phyloP scores from a whole-genome alignment of 352 stramenopile species.

The Pythium guiyangense region DNA sequence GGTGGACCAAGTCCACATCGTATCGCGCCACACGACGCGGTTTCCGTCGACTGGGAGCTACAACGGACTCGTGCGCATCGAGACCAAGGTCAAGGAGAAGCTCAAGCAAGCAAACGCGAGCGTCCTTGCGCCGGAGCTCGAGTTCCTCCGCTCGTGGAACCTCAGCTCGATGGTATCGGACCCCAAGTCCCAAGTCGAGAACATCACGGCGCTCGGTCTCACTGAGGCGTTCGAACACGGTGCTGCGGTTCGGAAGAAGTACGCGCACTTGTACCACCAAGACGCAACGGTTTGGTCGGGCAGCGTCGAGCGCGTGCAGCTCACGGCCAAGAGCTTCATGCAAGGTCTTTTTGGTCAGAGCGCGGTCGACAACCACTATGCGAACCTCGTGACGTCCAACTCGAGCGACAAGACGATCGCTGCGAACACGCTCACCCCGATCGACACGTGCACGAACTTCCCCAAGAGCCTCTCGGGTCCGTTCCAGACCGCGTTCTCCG shows the following conservation, averaged over 20 bases:
- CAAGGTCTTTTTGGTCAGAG: constrained; percentile 34
- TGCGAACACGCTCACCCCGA: constrained; percentile 47
- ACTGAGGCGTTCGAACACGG: constrained; percentile 39
- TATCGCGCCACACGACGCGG: constrained; percentile 47
- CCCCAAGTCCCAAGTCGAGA: constrained; percentile 36
- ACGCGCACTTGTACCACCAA: constrained; percentile 32
- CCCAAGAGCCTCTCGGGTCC: constrained; percentile 25
- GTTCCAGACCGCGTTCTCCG: constrained; percentile 7
- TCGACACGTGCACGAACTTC: constrained; percentile 47
- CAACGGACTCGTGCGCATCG: constrained; percentile 29
- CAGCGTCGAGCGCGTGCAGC: constrained; percentile 46
- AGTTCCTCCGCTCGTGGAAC: constrained; percentile 44
- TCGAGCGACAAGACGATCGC: constrained; percentile 32
- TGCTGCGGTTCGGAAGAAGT: constrained; percentile 29
- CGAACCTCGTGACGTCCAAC: constrained; percentile 30
- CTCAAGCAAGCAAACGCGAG: constrained; percentile 23
- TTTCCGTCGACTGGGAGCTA: constrained; percentile 51
- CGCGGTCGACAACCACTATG: constrained; percentile 21
- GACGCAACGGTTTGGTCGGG: constrained; percentile 40
- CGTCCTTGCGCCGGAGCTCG: constrained; percentile 23
- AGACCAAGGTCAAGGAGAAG: constrained; percentile 22
- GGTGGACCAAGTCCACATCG: constrained; percentile 48
- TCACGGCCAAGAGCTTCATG: constrained; percentile 48
- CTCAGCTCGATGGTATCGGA: constrained; percentile 31
- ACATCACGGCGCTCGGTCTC: constrained; percentile 44